Conservation (phyloP, 345 rosid species). For the Leavenworthia alabamica region DNA sequence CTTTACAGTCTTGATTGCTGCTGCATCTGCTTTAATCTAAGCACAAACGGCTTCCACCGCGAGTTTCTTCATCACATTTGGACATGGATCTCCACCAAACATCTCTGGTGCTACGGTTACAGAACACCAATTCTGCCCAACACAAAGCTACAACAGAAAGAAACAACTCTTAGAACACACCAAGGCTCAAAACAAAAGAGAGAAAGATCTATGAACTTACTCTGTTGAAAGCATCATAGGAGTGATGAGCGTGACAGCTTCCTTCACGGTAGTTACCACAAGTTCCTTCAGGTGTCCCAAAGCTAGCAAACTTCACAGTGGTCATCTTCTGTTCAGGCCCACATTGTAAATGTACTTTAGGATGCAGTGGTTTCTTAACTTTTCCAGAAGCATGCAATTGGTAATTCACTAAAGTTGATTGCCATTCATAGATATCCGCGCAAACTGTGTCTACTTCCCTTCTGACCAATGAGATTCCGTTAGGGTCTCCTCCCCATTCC, state of each 20-base stretch:
- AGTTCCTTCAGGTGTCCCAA: slow-evolving; percentile 82
- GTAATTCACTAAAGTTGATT: slow-evolving; percentile 78
- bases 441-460: slow-evolving; percentile 81
- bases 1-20: slow-evolving; percentile 9
- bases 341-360: slow-evolving; percentile 79
- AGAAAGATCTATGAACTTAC: slow-evolving; percentile 33
- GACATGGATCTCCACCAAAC: slow-evolving; percentile 98
- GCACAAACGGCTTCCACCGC: slow-evolving; percentile 85
- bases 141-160: slow-evolving; percentile 60
- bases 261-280: slow-evolving; percentile 86
- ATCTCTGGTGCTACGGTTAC: slow-evolving; percentile 91
- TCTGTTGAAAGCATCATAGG: slow-evolving; percentile 88
- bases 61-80: slow-evolving; percentile 80
- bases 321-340: slow-evolving; percentile 80
- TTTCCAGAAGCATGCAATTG: slow-evolving; percentile 77
- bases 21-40: slow-evolving; percentile 28
- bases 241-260: slow-evolving; percentile 87
- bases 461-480: slow-evolving; percentile 73
- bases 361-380: slow-evolving; percentile 73
- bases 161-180: neutral
- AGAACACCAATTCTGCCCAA: slow-evolving; percentile 83
- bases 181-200: neutral
- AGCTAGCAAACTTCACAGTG: slow-evolving; percentile 85
- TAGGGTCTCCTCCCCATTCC: slow-evolving; percentile 98
- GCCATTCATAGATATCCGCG: slow-evolving; percentile 92